A percentile compares a stretch with the other conserved stretches of the same genome.
Conservation (phyloP, 2,329 filamentous ascomycete genomes). For the Fusarium hainanense region DNA sequence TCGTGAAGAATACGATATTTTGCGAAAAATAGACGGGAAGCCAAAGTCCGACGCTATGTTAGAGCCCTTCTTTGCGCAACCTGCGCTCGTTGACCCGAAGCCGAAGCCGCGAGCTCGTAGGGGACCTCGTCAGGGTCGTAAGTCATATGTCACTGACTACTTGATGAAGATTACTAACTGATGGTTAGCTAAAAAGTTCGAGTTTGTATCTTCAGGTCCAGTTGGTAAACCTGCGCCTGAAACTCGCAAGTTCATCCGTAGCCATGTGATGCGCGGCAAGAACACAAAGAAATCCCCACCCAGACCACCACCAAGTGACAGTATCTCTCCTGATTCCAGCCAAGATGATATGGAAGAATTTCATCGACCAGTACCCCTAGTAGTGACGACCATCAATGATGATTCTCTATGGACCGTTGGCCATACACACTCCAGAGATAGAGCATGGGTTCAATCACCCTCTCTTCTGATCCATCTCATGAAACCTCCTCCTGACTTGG, state of each 20-base stretch:
- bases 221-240: slow-evolving; percentile 40
- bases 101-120: slow-evolving; percentile 15
- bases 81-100: not conserved
- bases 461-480: slow-evolving; percentile 26
- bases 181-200: slow-evolving; percentile 40
- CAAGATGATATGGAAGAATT: not conserved
- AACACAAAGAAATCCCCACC: slow-evolving; percentile 30
- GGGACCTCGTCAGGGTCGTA: slow-evolving; percentile 11
- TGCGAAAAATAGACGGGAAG: not conserved
- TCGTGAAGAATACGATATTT: not conserved
- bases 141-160: not conserved
- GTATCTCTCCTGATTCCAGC: not conserved
- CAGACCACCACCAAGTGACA: not conserved
- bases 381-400: not conserved
- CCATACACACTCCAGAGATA: slow-evolving; percentile 5
- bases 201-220: slow-evolving; percentile 44
- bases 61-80: slow-evolving; percentile 14
- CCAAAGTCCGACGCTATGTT: slow-evolving; percentile 14
- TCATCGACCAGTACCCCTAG: not conserved
- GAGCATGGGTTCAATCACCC: slow-evolving; percentile 28
- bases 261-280: slow-evolving; percentile 47
- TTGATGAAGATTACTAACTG: not conserved
- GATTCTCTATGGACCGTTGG: slow-evolving; percentile 9
- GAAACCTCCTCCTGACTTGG: slow-evolving; percentile 31
- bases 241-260: slow-evolving; percentile 45